Base-by-base conservation (phyloP, 2,329 filamentous ascomycete species). In the Fusarium pseudoanthophilum region DNA sequence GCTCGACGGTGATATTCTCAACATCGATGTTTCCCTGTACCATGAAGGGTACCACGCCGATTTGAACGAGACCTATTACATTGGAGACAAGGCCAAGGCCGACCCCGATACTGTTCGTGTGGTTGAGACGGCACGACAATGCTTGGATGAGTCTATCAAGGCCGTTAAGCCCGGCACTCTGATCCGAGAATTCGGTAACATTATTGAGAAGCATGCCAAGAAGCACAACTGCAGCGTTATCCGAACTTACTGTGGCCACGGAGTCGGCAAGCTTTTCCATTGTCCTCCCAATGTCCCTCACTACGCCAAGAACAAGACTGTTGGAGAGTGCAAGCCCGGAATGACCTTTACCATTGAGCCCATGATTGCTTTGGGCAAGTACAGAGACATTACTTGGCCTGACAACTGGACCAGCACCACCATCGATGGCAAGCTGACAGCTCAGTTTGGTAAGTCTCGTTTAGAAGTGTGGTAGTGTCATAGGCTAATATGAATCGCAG, bases 341-440 rank as follows among this genome's bases (percentile, higher is more conserved):
- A 98, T 98, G 95, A 97, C 95, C 73, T 99, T 99, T 79, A 99
- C 96, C 1, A 99, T 99, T 70, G 96, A 99, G 85, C 96, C 96
- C 21, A 99, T 99, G 96, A 95, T 99, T 80, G 95, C 94, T 45
- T 83, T 98, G 62, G 96, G 96, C 66, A 95, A 93, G 69, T 93
- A 97, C 83, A 91, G 91, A 72, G 96, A 99, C 80, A 92, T 96
- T 81, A 98, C 95, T 1, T 99, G 96, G 96, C 96, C 96, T 1
- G 96, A 99, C 81, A 94, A 98, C 85, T 99, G 96, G 96, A 99
- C 96, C 2, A 97, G 95, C 83, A 93, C 94, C 10, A 99, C 96
- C 0, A 89, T 92, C 64, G 96, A 99, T 81, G 96, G 96, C 57
- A 93, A 92, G 83, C 87, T 90, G 80, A 97, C 95, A 21, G 96